Evolutionary conservation across 1,284 basidiomycete species (phyloP), one percentile per base, ranked within the genome.

Genomic region (Moesziomyces sp.): DNA sequence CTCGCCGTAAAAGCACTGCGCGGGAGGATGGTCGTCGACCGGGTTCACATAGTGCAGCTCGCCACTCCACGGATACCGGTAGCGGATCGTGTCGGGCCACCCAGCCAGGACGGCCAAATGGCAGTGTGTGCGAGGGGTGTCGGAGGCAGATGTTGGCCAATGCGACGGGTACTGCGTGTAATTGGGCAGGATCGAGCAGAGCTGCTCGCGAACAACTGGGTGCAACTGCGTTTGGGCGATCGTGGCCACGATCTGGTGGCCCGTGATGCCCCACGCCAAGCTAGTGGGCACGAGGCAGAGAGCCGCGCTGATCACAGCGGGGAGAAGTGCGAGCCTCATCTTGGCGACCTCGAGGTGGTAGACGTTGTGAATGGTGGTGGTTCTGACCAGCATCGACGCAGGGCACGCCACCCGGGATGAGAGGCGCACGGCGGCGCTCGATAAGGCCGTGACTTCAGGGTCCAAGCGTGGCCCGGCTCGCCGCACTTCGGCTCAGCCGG

Each of bases 181-280:
- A 10, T 72, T 48, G 61, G 89, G 89, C 70, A 95, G 89, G 61
- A 88, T 86, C 16, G 74, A 84, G 78, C 92, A 94, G 53, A 97
- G 86, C 46, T 87, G 87, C 9, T 89, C 87, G 55, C 91, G 87
- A 1, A 92, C 91, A 3, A 86, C 86, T 0, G 92, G 92, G 80
- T 93, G 89, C 5, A 97, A 88, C 83, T 96, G 90, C 58, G 94
- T 92, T 84, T 97, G 92, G 0, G 94, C 94, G 60, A 97, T 93
- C 6, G 93, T 94, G 2, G 93, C 94, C 1, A 94, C 89, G 48
- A 96, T 91, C 86, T 95, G 91, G 77, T 97, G 94, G 16, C 94
- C 93, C 88, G 80, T 9, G 11, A 76, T 66, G 18, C 84, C 83
- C 83, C 84, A 85, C 18, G 80, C 81, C 28, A 21, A 33, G n/a